Evolutionary conservation across 352 stramenopile species (phyloP).

Genomic region (Pythium myriotylum): DNA sequence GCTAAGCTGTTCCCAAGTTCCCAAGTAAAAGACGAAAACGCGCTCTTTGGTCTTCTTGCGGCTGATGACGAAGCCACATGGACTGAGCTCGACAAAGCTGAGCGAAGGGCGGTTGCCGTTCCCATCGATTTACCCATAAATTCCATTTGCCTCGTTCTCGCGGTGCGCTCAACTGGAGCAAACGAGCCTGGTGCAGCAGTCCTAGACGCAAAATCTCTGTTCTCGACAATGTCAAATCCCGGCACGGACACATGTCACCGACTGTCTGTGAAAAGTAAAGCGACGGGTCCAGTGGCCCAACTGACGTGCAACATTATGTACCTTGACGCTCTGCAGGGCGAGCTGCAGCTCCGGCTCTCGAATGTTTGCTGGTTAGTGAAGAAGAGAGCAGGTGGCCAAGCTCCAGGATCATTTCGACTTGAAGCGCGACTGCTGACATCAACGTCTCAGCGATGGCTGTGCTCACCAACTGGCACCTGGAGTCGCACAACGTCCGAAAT

Average conservation of each 20-base stretch:
- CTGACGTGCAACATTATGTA: constrained; percentile 20
- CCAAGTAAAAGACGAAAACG: neutral
- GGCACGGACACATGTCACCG: constrained; percentile 18
- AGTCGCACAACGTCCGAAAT: constrained; percentile 13
- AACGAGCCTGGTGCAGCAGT: too few species aligned
- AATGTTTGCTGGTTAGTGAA: constrained; percentile 6
- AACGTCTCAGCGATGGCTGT: constrained; percentile 7
- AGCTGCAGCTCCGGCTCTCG: constrained; percentile 19
- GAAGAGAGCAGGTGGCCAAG: neutral
- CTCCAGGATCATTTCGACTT: constrained; percentile 15
- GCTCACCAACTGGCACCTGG: constrained; percentile 4
- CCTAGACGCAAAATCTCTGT: neutral
- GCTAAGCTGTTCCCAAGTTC: neutral
- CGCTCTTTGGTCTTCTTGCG: neutral
- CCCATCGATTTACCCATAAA: neutral
- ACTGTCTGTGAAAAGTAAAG: constrained; percentile 1
- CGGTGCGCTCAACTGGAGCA: too few species aligned
- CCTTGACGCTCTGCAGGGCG: constrained; percentile 12
- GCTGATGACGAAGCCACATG: neutral
- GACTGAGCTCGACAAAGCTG: constrained; percentile 4
- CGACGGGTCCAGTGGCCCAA: neutral
- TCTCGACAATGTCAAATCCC: constrained; percentile 6
- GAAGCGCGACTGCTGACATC: constrained; percentile 14
- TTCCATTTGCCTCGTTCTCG: neutral
- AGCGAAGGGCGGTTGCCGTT: constrained; percentile 7